Evolutionary conservation across 305 asterid genomes (phyloP).

Genomic region (Rubia tinctorum): DNA sequence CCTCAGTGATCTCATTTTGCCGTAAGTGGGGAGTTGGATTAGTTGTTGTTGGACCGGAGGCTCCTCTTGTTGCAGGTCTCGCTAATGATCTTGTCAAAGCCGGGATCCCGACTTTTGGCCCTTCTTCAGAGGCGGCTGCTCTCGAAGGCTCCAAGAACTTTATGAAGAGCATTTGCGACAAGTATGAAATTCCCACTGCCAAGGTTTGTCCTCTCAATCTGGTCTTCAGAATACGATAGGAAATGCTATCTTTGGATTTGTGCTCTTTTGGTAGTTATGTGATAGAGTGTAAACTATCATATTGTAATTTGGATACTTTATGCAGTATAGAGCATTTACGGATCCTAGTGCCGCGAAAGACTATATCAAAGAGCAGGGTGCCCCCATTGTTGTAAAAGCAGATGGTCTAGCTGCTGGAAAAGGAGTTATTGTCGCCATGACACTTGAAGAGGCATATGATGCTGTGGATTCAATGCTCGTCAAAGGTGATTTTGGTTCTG

Average conservation of each 20-base stretch:
- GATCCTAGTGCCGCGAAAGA: slow-evolving; percentile 72
- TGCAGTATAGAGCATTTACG: slow-evolving; percentile 81
- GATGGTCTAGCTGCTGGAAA: slow-evolving; percentile 98
- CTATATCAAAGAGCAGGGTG: slow-evolving; percentile 69
- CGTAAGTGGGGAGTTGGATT: slow-evolving; percentile 76
- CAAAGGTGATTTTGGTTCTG: slow-evolving; percentile 68
- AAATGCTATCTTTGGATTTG: too few relatives aligned
- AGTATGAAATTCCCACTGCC: slow-evolving; percentile 94
- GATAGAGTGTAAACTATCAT: background rate
- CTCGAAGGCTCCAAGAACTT: slow-evolving; percentile 95
- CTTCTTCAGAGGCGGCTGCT: slow-evolving; percentile 96
- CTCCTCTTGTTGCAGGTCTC: slow-evolving; percentile 96
- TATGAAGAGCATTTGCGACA: slow-evolving; percentile 89
- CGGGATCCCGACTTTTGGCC: slow-evolving; percentile 90
- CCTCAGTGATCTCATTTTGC: slow-evolving; percentile 76
- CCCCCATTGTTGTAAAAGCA: slow-evolving; percentile 89
- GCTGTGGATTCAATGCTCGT: slow-evolving; percentile 95
- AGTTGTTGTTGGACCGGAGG: slow-evolving; percentile 95
- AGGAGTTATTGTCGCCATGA: slow-evolving; percentile 90
- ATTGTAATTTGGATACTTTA: slow-evolving; percentile 11
- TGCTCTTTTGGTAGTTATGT: background rate
- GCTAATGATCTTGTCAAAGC: slow-evolving; percentile 80
- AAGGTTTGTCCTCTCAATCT: slow-evolving; percentile 32
- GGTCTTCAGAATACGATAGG: background rate
- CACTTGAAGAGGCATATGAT: slow-evolving; percentile 73